Conservation (phyloP, 2,329 filamentous ascomycete genomes). For the Aspergillus tanneri region DNA sequence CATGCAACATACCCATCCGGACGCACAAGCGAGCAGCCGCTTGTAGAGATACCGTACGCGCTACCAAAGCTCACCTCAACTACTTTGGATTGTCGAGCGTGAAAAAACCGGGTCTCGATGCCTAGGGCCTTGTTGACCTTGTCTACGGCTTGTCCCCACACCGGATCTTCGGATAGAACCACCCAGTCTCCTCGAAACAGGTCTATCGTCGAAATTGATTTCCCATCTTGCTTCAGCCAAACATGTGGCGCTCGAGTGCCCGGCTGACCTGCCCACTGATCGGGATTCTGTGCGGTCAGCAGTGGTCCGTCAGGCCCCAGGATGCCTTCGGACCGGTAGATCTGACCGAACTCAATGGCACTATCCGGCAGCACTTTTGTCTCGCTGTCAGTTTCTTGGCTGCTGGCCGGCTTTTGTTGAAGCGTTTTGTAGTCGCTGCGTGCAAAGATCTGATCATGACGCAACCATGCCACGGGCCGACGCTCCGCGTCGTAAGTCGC, state of each 20-base stretch:
- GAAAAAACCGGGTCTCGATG: slow-evolving; percentile 10
- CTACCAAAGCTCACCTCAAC: slow-evolving; percentile 16
- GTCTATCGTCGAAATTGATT: slow-evolving; percentile 33
- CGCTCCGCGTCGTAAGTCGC: slow-evolving; percentile 44
- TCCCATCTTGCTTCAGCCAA: slow-evolving; percentile 26
- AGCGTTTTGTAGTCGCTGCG: slow-evolving; percentile 24
- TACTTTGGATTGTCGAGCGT: slow-evolving; percentile 7
- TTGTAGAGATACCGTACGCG: slow-evolving; percentile 27
- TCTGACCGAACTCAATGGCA: slow-evolving; percentile 29
- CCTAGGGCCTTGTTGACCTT: slow-evolving; percentile 13
- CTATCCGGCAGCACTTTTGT: too few species aligned
- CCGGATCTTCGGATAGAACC: slow-evolving; percentile 27
- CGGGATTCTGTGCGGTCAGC: slow-evolving; percentile 19
- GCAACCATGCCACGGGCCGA: slow-evolving; percentile 31
- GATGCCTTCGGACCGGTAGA: slow-evolving; percentile 26
- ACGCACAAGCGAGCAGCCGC: slow-evolving; percentile 33
- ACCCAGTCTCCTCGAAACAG: slow-evolving; percentile 29
- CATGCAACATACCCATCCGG: slow-evolving; percentile 40
- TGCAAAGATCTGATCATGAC: slow-evolving; percentile 28
- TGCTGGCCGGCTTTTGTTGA: slow-evolving; percentile 3
- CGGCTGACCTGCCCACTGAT: slow-evolving; percentile 28
- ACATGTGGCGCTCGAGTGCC: slow-evolving; percentile 36
- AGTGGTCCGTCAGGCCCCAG: slow-evolving; percentile 10
- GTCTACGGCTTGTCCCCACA: too few species aligned
- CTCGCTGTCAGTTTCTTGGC: slow-evolving; percentile 19